Conservation (phyloP, 2,329 filamentous ascomycete species). For the Aspergillus niger region DNA sequence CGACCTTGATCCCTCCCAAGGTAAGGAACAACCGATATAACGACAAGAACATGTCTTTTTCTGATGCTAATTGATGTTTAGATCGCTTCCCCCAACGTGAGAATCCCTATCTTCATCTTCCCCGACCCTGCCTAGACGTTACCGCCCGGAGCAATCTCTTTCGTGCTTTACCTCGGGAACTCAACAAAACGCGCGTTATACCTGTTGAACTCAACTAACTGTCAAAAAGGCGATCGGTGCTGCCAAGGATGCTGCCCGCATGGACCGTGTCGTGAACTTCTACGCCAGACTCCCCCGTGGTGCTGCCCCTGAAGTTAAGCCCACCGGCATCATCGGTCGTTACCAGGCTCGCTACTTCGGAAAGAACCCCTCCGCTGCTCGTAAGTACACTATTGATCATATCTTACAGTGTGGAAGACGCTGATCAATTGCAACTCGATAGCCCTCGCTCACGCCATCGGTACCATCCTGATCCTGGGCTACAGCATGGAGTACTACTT, state of each 20-base stretch:
- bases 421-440: conserved; percentile 23
- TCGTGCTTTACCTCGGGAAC: conserved; percentile 16
- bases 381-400: conserved; percentile 60
- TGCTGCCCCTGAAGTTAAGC: conserved; percentile 77
- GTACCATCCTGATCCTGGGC: conserved; percentile 74
- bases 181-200: conserved; percentile 14
- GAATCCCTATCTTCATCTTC: conserved; percentile 19
- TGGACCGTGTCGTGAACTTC: conserved; percentile 97
- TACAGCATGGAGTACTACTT: conserved; percentile 99
- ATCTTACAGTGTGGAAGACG: not conserved
- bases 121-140: conserved; percentile 19
- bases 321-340: conserved; percentile 78
- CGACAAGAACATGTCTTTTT: conserved; percentile 11
- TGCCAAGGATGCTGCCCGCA: conserved; percentile 92
- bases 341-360: conserved; percentile 90
- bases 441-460: conserved; percentile 90
- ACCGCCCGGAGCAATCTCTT: conserved; percentile 26
- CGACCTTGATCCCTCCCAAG: conserved; percentile 99
- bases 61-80: conserved; percentile 42
- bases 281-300: conserved; percentile 98
- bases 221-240: conserved; percentile 79
- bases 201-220: conserved; percentile 36
- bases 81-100: conserved; percentile 46
- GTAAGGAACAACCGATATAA: conserved; percentile 53
- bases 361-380: conserved; percentile 84